phyloP scores from a whole-genome alignment of 768 basidiomycete species.

The Tricholoma sp. region DNA sequence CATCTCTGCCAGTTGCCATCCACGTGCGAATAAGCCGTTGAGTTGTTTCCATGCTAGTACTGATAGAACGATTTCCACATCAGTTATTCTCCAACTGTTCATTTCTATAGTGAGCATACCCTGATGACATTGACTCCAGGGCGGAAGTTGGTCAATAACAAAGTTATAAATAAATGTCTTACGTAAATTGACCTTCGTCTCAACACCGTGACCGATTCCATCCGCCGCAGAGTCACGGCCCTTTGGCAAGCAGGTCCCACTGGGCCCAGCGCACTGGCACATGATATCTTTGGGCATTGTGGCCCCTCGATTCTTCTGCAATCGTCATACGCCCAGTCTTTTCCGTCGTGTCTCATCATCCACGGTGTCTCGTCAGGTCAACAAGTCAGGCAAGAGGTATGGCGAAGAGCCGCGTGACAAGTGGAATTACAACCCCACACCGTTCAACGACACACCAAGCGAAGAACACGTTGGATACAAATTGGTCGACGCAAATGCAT shows the following conservation, averaged over 20 bases:
- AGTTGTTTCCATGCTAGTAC: constrained; percentile 28
- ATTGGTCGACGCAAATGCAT: constrained; percentile 64
- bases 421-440: constrained; percentile 75
- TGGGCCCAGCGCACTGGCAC: constrained; percentile 21
- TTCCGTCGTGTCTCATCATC: constrained; percentile 20
- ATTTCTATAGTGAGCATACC: not conserved
- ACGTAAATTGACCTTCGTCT: not conserved
- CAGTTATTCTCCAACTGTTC: not conserved
- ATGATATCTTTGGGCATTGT: constrained; percentile 31
- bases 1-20: constrained; percentile 60
- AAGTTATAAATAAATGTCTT: not conserved
- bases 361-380: constrained; percentile 7
- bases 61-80: not conserved
- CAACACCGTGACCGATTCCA: not conserved
- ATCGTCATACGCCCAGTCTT: constrained; percentile 13
- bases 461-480: constrained; percentile 37
- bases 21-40: constrained; percentile 62
- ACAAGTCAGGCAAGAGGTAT: constrained; percentile 9
- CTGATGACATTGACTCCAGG: not conserved
- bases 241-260: constrained; percentile 3
- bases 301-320: constrained; percentile 28
- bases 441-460: constrained; percentile 49
- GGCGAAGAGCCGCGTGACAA: constrained; percentile 42
- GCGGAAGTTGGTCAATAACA: not conserved
- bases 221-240: not conserved